phyloP scores from a whole-genome alignment of 1,284 basidiomycete genomes.

The Wolfiporia cocos region DNA sequence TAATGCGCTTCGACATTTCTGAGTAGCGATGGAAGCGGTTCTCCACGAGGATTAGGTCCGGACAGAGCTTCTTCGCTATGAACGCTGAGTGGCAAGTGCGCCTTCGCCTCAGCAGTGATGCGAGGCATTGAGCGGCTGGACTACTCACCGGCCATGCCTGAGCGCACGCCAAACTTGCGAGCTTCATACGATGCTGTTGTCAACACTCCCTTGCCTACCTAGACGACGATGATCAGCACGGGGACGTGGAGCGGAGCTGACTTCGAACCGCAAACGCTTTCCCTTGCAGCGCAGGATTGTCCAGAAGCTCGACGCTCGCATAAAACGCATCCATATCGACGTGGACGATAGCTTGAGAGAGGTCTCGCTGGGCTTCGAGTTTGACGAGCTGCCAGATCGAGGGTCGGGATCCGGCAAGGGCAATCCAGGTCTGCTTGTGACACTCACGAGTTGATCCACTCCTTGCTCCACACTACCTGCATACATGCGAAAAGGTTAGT shows the following conservation, averaged over 20 bases:
- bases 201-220: constrained; percentile 76
- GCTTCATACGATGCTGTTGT: constrained; percentile 91
- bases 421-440: background rate
- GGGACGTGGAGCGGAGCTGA: background rate
- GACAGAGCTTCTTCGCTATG: constrained; percentile 91
- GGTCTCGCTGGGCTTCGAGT: constrained; percentile 74
- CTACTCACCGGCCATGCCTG: constrained; percentile 78
- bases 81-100: constrained; percentile 44
- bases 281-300: constrained; percentile 73
- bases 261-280: constrained; percentile 81
- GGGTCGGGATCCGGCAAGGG: background rate
- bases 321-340: constrained; percentile 84
- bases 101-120: background rate
- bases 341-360: constrained; percentile 82
- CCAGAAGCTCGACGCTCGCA: constrained; percentile 72
- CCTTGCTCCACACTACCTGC: constrained; percentile 46
- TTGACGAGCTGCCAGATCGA: constrained; percentile 51
- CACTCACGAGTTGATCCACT: constrained; percentile 45
- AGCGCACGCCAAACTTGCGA: constrained; percentile 81
- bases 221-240: background rate
- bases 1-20: constrained; percentile 65
- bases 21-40: constrained; percentile 63
- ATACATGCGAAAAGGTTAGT: no score
- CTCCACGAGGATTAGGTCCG: constrained; percentile 76
- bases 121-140: no score